Percentiles rank a stretch among this genome's conserved stretches.
phyloP scores from a whole-genome alignment of 148 eudicot genomes.

The Rhododendron ferrugineum region DNA sequence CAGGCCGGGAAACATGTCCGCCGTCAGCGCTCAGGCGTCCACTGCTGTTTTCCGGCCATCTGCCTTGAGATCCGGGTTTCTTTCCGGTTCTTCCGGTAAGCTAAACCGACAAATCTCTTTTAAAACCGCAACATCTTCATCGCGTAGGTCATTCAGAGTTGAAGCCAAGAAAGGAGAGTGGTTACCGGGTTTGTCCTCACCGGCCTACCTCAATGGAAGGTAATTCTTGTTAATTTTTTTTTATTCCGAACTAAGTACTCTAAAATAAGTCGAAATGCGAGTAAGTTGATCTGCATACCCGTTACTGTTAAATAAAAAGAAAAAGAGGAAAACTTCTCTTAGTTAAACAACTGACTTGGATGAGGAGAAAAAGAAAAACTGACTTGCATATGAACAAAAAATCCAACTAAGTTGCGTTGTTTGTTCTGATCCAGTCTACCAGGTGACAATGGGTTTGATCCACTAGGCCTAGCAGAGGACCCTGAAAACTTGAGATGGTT shows the following conservation, averaged over 20 bases:
- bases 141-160: constrained; percentile 52
- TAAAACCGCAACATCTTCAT: constrained; percentile 26
- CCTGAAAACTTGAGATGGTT: constrained; percentile 90
- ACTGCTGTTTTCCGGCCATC: constrained; percentile 77
- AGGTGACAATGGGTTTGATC: constrained; percentile 98
- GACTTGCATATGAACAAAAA: too few relatives aligned
- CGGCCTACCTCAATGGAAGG: constrained; percentile 85
- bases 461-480: constrained; percentile 94
- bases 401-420: too few relatives aligned
- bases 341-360: neutral
- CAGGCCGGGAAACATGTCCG: constrained; percentile 48
- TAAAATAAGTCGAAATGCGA: neutral
- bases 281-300: neutral
- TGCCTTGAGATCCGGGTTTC: constrained; percentile 43
- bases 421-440: constrained; percentile 51
- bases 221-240: constrained; percentile 6
- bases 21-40: constrained; percentile 83
- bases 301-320: too few relatives aligned
- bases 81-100: constrained; percentile 59
- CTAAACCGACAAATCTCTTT: constrained; percentile 46
- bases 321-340: neutral
- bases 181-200: constrained; percentile 92
- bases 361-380: too few relatives aligned
- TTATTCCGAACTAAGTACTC: neutral
- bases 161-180: constrained; percentile 97